A percentile compares a stretch with the other conserved stretches of the same genome.
Evolutionary conservation across 208 protist species (phyloP).

Genomic region (Zelonia costaricensis): DNA sequence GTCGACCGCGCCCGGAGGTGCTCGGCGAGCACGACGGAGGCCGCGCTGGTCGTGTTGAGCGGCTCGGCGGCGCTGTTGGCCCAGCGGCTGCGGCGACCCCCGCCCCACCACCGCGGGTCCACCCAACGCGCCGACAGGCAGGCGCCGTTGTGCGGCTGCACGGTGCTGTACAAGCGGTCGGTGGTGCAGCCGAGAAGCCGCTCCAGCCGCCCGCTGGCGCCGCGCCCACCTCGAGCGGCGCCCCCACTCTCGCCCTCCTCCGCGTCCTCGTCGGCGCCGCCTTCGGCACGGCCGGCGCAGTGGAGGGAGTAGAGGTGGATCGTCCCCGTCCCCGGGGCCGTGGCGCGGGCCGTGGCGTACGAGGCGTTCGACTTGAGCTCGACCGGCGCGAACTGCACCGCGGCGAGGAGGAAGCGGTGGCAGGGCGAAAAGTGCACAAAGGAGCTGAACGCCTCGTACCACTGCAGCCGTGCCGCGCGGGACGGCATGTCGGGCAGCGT

Average conservation of each 20-base stretch:
- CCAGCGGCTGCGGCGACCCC: conserved; percentile 30
- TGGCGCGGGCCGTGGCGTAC: conserved; percentile 1
- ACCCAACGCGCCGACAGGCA: conserved; percentile 58
- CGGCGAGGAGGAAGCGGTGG: conserved; percentile 59
- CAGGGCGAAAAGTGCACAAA: conserved; percentile 64
- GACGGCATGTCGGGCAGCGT: conserved; percentile 27
- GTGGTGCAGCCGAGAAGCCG: conserved; percentile 5
- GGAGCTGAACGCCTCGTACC: conserved; percentile 58
- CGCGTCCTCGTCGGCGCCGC: neutral
- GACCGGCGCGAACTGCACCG: conserved; percentile 50
- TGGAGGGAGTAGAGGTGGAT: conserved; percentile 74
- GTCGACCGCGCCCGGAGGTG: too few relatives aligned
- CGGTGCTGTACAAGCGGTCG: conserved; percentile 44
- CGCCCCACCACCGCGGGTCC: conserved; percentile 68
- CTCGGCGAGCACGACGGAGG: conserved; percentile 14
- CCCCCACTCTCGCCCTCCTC: neutral
- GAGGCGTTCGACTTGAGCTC: conserved; percentile 9
- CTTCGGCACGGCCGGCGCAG: conserved; percentile 1
- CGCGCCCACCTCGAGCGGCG: too few relatives aligned
- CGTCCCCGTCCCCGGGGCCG: conserved; percentile 35
- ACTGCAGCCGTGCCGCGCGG: conserved; percentile 39
- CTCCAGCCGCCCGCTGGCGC: conserved; percentile 1
- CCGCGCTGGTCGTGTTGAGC: conserved; percentile 21
- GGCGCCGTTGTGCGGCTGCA: conserved; percentile 32
- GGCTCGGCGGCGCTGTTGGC: conserved; percentile 25